Base-by-base conservation (phyloP, 2,329 filamentous ascomycete genomes). In the Colletotrichum euphorbiae region DNA sequence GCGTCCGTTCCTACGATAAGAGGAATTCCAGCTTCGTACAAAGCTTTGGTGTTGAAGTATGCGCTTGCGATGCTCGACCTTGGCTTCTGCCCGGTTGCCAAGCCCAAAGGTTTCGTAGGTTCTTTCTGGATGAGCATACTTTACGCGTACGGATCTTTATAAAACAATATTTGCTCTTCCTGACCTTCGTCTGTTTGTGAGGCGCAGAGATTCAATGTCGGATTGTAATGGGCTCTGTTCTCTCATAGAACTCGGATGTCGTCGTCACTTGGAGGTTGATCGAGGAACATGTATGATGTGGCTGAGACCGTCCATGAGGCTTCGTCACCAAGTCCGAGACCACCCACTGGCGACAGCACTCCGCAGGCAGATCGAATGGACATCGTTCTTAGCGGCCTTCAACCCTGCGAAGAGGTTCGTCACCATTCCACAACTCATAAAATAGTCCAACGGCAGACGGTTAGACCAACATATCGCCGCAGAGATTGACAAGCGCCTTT, bases 201-300 rank as follows among this genome's bases (percentile, higher is more conserved):
- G 11, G 64, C 73, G 8, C 74, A 61, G 6, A 67, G 52, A 1
- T 65, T 69, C 3, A 76, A 62, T 6, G 74, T 75, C 6, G 73
- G 74, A 38, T 73, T 75, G 36, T 71, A 74, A 40, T 59, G 57
- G 56, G 73, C 61, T 45, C 72, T 70, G 28, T 71, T 67, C 69
- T 72, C 50, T 69, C 72, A 64, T 52, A 75, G 74, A 3, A 71
- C 69, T 7, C 73, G 71, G 1, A 75, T 66, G 19, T 75, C 45
- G 5, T 72, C 72, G 17, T 71, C 52, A 2, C 60, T 75, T 5
- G 72, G 72, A 4, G 73, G 72, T 45, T 72, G 58, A 45, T 79
- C 76, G 17, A 73, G 71, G 61, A 78, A 76, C 4, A 72, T 76
- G n/a, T n/a, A n/a, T n/a, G n/a, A n/a, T n/a, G 60, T 78, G 77